Percentiles rank a stretch among this genome's conserved stretches.
phyloP scores from a whole-genome alignment of 2,329 filamentous ascomycete genomes.

The Pseudomassariella vexata region DNA sequence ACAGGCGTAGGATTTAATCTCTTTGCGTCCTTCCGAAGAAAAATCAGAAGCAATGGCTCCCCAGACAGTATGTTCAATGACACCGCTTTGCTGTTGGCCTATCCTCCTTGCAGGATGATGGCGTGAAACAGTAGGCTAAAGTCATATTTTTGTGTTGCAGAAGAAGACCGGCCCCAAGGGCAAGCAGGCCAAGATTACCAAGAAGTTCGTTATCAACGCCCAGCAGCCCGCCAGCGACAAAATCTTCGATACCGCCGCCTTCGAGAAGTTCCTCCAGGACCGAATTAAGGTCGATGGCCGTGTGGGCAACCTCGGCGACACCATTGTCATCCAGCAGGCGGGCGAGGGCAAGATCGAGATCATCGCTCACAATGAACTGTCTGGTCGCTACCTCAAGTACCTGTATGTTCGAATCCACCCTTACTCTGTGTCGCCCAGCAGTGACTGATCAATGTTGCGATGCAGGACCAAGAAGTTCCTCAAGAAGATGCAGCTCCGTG shows the following conservation, averaged over 20 bases:
- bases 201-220: slow-evolving; percentile 99
- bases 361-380: slow-evolving; percentile 95
- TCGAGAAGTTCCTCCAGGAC: slow-evolving; percentile 99
- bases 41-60: slow-evolving; percentile 68
- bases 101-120: slow-evolving; percentile 43
- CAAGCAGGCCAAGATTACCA: slow-evolving; percentile 69
- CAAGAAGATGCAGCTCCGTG: slow-evolving; percentile 99
- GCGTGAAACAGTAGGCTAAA: slow-evolving; percentile 96
- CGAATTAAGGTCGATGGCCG: slow-evolving; percentile 99
- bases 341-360: slow-evolving; percentile 98
- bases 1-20: slow-evolving; percentile 46
- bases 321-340: slow-evolving; percentile 81
- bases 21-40: slow-evolving; percentile 68
- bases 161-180: slow-evolving; percentile 60
- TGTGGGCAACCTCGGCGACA: slow-evolving; percentile 95
- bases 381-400: slow-evolving; percentile 99
- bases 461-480: slow-evolving; percentile 99
- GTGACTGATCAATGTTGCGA: slow-evolving; percentile 15
- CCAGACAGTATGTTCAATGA: slow-evolving; percentile 75
- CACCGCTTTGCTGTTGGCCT: slow-evolving; percentile 93
- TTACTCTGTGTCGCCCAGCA: neutral
- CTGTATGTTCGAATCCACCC: slow-evolving; percentile 51
- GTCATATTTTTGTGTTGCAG: slow-evolving; percentile 50
- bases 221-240: slow-evolving; percentile 97
- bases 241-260: slow-evolving; percentile 98